Evolutionary conservation across 768 basidiomycete species (phyloP), one percentile per base, ranked within the genome.

Genomic region (Boletus barrowsii): DNA sequence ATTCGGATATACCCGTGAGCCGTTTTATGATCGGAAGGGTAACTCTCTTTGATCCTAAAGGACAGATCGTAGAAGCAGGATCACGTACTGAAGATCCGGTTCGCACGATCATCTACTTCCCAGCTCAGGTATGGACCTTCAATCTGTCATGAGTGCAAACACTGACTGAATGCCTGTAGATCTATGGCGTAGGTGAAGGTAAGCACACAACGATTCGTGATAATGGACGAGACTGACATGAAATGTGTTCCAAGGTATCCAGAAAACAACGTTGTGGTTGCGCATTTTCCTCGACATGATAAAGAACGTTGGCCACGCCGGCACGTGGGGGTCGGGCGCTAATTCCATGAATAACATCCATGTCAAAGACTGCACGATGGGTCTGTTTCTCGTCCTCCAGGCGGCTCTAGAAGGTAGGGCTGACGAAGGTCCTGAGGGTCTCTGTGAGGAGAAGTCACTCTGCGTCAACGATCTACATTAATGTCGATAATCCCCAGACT

Each of bases 161-260:
- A 52, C 43, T 47, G 20, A n/a, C 26, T 5, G 26, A n/a, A 26
- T 18, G 18, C 29, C 37, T 29, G 7, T 69, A 75, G 69, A 73
- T 79, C 2, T 79, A 76, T 56, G 76, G 77, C 3, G 54, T 76
- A 14, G 73, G 77, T 15, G 63, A 74, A 66, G 75, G 74, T 73
- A 37, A 46, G 61, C 50, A 10, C 3, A 1, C 4, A 20, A 24
- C 5, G 10, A 17, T 41, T 36, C n/a, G 18, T 15, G 13, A 20
- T 15, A n/a, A 18, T 14, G 10, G 11, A 40, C 30, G 29, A 51
- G 15, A 37, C 10, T 14, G 32, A 26, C 13, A 47, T 22, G 49
- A 10, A 47, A 11, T 18, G 18, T 2, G 39, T 47, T 42, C 24
- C 18, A 50, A 54, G 75, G 75, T 14, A 59, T 76, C 29, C 72